Conservation (phyloP, 1,139 yeast species). For the Wickerhamomyces sp. region DNA sequence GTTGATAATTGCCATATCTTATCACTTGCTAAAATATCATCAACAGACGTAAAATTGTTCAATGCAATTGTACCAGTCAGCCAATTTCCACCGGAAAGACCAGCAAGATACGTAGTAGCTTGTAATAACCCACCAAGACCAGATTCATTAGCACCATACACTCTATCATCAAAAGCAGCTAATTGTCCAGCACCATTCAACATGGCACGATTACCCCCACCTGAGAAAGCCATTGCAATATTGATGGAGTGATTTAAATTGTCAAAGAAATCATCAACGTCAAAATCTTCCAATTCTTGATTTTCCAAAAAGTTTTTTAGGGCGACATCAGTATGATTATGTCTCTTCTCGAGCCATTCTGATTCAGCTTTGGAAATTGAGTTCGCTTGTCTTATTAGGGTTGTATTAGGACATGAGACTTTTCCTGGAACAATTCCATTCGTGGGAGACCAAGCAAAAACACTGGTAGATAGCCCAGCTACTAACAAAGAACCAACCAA, state of each 20-base stretch:
- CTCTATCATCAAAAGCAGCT: slow-evolving; percentile 70
- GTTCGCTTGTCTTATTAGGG: not conserved
- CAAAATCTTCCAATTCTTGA: slow-evolving; percentile 54
- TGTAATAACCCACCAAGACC: slow-evolving; percentile 78
- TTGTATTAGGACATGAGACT: slow-evolving; percentile 48
- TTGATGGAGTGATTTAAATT: slow-evolving; percentile 32
- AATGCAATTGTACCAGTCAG: slow-evolving; percentile 66
- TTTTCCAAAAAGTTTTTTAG: slow-evolving; percentile 48
- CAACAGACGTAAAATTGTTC: slow-evolving; percentile 73
- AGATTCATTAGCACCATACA: slow-evolving; percentile 44
- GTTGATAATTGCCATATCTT: slow-evolving; percentile 65
- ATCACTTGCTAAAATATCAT: slow-evolving; percentile 39
- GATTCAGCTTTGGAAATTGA: slow-evolving; percentile 15
- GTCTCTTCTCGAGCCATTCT: slow-evolving; percentile 37
- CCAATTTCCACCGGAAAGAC: slow-evolving; percentile 85
- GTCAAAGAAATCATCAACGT: slow-evolving; percentile 42
- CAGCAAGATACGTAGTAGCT: slow-evolving; percentile 64
- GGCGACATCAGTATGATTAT: slow-evolving; percentile 44
- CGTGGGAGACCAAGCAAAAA: slow-evolving; percentile 52
- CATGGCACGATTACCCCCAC: slow-evolving; percentile 92
- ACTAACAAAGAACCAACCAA: not conserved
- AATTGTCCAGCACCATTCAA: slow-evolving; percentile 76
- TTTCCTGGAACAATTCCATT: slow-evolving; percentile 62
- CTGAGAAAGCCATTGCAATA: slow-evolving; percentile 73
- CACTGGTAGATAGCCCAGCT: not conserved